Evolutionary conservation across 2,329 filamentous ascomycete species (phyloP).

Genomic region (Colletotrichum viniferum): DNA sequence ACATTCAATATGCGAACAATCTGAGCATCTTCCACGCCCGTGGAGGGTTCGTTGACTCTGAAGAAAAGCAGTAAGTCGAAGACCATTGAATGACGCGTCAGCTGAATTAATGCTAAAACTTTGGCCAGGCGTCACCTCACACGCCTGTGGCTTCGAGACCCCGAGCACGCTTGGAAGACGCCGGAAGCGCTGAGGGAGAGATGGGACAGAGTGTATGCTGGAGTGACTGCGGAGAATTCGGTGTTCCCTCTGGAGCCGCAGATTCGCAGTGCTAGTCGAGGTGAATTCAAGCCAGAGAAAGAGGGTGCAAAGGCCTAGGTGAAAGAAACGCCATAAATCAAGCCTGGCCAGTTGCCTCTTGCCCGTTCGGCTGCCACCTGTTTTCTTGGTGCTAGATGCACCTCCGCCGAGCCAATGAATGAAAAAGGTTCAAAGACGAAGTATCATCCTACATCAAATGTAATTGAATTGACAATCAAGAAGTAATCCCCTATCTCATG

Average conservation of each 20-base stretch:
- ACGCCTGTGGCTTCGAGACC: conserved; percentile 54
- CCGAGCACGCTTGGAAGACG: conserved; percentile 53
- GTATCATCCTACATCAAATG: not conserved
- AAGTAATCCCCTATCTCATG: not conserved
- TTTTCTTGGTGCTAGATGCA: not conserved
- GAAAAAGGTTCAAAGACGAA: not conserved
- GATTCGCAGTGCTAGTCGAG: conserved; percentile 28
- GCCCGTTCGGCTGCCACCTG: not conserved
- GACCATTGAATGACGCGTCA: not conserved
- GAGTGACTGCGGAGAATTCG: conserved; percentile 53
- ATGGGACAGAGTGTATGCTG: conserved; percentile 60
- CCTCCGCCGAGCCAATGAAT: not conserved
- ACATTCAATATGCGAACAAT: conserved; percentile 62
- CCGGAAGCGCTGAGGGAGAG: conserved; percentile 45
- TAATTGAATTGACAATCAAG: not conserved
- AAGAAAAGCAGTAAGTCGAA: conserved; percentile 46
- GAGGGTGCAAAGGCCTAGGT: not conserved
- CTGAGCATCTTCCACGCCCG: conserved; percentile 58
- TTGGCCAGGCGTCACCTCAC: conserved; percentile 49
- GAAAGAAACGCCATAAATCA: not conserved
- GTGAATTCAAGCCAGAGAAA: conserved; percentile 1
- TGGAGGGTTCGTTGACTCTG: conserved; percentile 50
- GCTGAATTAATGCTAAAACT: not conserved
- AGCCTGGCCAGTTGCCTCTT: not conserved
- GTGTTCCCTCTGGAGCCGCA: conserved; percentile 61